These are phyloP conservation scores for Trametes cubensis DNA, from an alignment of 768 basidiomycete genomes.

Conservation along the genomic window DNA sequence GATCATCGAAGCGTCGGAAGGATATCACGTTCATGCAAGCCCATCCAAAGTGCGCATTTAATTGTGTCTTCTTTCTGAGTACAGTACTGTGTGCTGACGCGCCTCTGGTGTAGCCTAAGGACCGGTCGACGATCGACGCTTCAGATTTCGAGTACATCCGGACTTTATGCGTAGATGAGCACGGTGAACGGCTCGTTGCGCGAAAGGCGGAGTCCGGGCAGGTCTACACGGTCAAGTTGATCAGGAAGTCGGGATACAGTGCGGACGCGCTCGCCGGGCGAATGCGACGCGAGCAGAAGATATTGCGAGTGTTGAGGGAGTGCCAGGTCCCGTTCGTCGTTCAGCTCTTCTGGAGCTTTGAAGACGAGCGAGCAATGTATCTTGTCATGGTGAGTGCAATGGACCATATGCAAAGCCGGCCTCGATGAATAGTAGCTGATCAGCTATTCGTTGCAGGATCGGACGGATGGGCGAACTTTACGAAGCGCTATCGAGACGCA, in stretches of 20 bases:
- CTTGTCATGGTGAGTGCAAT: slow-evolving; percentile 42
- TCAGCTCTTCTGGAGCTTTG: slow-evolving; percentile 44
- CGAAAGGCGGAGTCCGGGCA: slow-evolving; percentile 10
- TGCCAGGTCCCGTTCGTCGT: slow-evolving; percentile 43
- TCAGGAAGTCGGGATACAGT: slow-evolving; percentile 13
- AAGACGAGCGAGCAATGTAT: slow-evolving; percentile 42
- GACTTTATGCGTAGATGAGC: background rate
- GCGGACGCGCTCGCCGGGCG: background rate
- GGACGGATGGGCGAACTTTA: slow-evolving; percentile 11
- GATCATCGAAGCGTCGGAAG: slow-evolving; percentile 20
- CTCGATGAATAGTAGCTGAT: slow-evolving; percentile 33
- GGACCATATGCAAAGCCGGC: slow-evolving; percentile 29
- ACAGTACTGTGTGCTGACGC: background rate
- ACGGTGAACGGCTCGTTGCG: slow-evolving; percentile 16
- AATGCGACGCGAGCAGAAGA: slow-evolving; percentile 35
- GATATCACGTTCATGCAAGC: background rate
- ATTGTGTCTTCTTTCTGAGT: background rate
- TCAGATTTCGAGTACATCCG: slow-evolving; percentile 23
- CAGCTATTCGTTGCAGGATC: background rate
- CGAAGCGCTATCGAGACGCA: slow-evolving; percentile 15
- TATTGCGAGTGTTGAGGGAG: slow-evolving; percentile 41
- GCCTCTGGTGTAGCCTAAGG: background rate
- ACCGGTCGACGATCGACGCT: background rate
- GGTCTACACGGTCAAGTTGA: slow-evolving; percentile 23
- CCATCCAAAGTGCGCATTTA: background rate